phyloP scores from a whole-genome alignment of 192 early-diverging fungal genomes.

The Podila minutissima region DNA sequence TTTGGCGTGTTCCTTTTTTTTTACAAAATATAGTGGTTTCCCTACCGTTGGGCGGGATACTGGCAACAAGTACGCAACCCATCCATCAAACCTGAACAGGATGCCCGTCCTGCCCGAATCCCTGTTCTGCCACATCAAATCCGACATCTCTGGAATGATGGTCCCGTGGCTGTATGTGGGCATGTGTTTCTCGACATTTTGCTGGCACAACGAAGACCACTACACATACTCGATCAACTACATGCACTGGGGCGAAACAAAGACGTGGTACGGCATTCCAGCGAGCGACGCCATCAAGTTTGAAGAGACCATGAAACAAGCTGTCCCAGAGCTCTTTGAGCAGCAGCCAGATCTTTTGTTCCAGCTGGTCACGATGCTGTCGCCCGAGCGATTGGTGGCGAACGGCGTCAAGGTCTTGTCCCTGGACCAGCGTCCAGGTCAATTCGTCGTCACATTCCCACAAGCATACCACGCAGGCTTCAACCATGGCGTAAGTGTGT shows the following conservation, averaged over 20 bases:
- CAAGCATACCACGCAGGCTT: slow-evolving; percentile 96
- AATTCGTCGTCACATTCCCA: slow-evolving; percentile 96
- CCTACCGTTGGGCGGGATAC: slow-evolving; percentile 75
- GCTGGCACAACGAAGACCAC: slow-evolving; percentile 99
- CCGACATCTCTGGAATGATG: slow-evolving; percentile 98
- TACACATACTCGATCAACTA: slow-evolving; percentile 98
- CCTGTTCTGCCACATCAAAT: slow-evolving; percentile 87
- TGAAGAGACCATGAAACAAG: slow-evolving; percentile 82
- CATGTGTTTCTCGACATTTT: slow-evolving; percentile 95
- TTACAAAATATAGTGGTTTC: slow-evolving; percentile 74
- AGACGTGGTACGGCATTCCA: slow-evolving; percentile 98
- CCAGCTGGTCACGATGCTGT: slow-evolving; percentile 93
- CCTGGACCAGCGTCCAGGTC: slow-evolving; percentile 89
- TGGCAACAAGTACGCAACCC: slow-evolving; percentile 69
- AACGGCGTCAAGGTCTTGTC: slow-evolving; percentile 81
- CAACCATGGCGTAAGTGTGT: slow-evolving; percentile 85
- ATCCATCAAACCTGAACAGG: slow-evolving; percentile 91
- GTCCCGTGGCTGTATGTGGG: slow-evolving; percentile 98
- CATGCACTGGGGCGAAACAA: slow-evolving; percentile 95
- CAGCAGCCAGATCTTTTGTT: slow-evolving; percentile 92
- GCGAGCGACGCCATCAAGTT: slow-evolving; percentile 81
- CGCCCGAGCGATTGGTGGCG: slow-evolving; percentile 74
- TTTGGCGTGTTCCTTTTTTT: neutral
- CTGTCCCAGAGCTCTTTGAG: slow-evolving; percentile 90
- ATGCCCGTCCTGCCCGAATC: slow-evolving; percentile 84